Evolutionary conservation across 164 flowering plant species (phyloP).

Genomic region (Annona cherimola): DNA sequence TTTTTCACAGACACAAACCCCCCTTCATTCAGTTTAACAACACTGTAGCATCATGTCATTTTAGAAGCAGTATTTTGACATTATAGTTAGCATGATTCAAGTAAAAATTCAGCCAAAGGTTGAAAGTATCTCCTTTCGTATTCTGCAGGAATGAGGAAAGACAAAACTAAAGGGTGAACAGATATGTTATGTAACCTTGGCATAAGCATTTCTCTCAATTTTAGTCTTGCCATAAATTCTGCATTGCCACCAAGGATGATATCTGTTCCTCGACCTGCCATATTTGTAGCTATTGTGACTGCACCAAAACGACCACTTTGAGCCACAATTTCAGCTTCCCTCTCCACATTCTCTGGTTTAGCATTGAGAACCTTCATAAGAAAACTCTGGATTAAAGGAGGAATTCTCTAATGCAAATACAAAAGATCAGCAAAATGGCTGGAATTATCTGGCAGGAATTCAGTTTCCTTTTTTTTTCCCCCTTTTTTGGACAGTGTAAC

Average conservation of each 20-base stretch:
- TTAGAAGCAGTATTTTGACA: slow-evolving; percentile 10
- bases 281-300: slow-evolving; percentile 97
- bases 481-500: background rate
- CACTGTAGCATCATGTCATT: slow-evolving; percentile 40
- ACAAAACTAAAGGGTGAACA: background rate
- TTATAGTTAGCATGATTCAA: background rate
- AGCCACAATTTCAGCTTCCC: slow-evolving; percentile 99
- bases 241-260: slow-evolving; percentile 99
- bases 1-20: slow-evolving; percentile 79
- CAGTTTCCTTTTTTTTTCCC: too few species aligned
- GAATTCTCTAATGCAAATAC: background rate
- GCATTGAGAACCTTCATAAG: slow-evolving; percentile 84
- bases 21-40: slow-evolving; percentile 78
- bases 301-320: slow-evolving; percentile 98
- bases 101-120: background rate
- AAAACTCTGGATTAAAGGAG: background rate
- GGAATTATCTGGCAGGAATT: background rate
- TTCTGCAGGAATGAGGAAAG: too few species aligned
- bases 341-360: slow-evolving; percentile 98
- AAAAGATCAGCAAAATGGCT: background rate
- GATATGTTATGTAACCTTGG: slow-evolving; percentile 59
- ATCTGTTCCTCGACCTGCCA: slow-evolving; percentile 99
- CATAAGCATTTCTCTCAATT: slow-evolving; percentile 95
- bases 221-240: slow-evolving; percentile 93
- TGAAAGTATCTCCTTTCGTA: background rate